Base-by-base conservation (phyloP, 2,329 filamentous ascomycete species). In the Sclerotinia minor region DNA sequence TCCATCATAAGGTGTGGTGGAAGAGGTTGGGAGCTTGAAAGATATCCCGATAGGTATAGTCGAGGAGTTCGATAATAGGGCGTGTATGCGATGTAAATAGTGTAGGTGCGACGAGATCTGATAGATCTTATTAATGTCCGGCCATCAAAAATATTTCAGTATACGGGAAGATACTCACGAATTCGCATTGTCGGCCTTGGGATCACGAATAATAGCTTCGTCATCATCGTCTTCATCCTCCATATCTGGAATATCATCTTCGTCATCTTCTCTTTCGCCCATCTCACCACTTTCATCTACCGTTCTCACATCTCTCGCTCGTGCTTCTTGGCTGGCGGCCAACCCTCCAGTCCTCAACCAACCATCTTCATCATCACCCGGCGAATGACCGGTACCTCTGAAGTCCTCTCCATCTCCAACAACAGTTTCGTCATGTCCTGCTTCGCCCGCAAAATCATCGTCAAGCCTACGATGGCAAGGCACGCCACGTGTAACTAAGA, bases 51-150 rank as follows among this genome's bases (percentile, higher is more conserved):
- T 59, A 99, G 88, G 79, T 97, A 99, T 75, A 98, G 87, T 45
- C 95, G 92, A 0, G 95, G 95, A 5, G 95, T 98, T 73, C 92
- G 91, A 81, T 98, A 99, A 83, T 96, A 97, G 49, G 94, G 91
- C 5, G 94, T 92, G 82, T 99, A 99, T 81, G 93, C 95, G 76
- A 99, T 98, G 84, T 99, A 99, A 73, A 99, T 89, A 55, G 91
- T 97, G 80, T 99, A 99, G n/a, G 92, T 96, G 73, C 95, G 91
- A 64, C 92, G 86, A 65, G 91, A 89, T 68, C 92, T 96, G 38
- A 58, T 41, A 47, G 26, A 11, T 32, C 6, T 19, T 52, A 38
- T 64, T 35, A 54, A 6, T 49, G 55, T 67, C 24, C 21, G 9
- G 15, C 1, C 21, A 1, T 24, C 21, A 41, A 4, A 8, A 7